Conservation (phyloP, 192 early-diverging fungal species). For the Obelidium mucronatum region DNA sequence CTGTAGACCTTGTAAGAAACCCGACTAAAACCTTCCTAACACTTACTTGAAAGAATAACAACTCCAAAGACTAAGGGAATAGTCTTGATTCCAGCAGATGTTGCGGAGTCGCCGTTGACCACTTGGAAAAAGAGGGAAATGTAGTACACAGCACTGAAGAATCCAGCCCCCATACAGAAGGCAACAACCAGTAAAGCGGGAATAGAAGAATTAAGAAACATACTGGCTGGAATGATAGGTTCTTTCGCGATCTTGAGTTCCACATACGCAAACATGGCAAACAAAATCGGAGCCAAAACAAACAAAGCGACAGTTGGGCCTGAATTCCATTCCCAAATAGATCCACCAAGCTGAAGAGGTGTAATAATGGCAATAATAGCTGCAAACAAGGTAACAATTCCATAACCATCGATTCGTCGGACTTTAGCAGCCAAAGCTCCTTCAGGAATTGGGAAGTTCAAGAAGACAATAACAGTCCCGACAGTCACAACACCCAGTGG, state of each 20-base stretch:
- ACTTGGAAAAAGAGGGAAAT: slow-evolving; percentile 72
- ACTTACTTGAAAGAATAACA: slow-evolving; percentile 68
- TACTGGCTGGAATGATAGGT: slow-evolving; percentile 75
- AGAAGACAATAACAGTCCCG: slow-evolving; percentile 59
- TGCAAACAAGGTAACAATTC: slow-evolving; percentile 60
- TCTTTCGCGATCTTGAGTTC: slow-evolving; percentile 71
- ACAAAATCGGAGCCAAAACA: slow-evolving; percentile 35
- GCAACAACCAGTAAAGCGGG: slow-evolving; percentile 41
- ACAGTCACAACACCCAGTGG: slow-evolving; percentile 77
- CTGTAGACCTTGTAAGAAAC: too few relatives aligned
- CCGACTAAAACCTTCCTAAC: too few relatives aligned
- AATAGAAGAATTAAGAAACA: slow-evolving; percentile 65
- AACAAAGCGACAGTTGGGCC: slow-evolving; percentile 68
- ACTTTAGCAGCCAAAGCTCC: slow-evolving; percentile 67
- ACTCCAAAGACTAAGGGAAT: slow-evolving; percentile 80
- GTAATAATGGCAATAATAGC: slow-evolving; percentile 67
- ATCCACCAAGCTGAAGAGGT: slow-evolving; percentile 79
- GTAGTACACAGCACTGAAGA: slow-evolving; percentile 73
- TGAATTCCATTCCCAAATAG: slow-evolving; percentile 68
- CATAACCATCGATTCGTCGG: slow-evolving; percentile 71
- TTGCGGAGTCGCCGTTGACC: slow-evolving; percentile 76
- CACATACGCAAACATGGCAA: slow-evolving; percentile 59
- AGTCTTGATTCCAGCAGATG: slow-evolving; percentile 75
- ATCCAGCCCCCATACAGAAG: slow-evolving; percentile 55
- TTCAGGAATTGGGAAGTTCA: slow-evolving; percentile 62